phyloP scores from a whole-genome alignment of 192 early-diverging fungal species.

The Mortierella alpina region DNA sequence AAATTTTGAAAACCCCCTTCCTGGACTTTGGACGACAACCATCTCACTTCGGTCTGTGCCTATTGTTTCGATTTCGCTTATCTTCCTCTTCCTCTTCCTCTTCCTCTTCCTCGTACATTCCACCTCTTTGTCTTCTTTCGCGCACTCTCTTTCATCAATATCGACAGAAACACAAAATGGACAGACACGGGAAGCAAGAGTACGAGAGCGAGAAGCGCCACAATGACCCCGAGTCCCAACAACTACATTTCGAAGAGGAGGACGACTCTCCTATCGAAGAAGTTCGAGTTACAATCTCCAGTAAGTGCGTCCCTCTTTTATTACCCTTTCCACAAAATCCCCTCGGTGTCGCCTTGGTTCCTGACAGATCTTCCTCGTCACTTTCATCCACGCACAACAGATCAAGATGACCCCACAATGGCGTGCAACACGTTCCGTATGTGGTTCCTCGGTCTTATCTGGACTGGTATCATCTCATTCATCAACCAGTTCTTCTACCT shows the following conservation, averaged over 20 bases:
- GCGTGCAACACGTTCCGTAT: conserved; percentile 66
- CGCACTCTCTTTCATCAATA: not conserved
- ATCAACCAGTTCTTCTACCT: conserved; percentile 67
- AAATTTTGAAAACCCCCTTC: no score
- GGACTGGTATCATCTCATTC: conserved; percentile 48
- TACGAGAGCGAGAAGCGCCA: conserved; percentile 18
- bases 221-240: conserved; percentile 3
- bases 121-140: not conserved
- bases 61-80: not conserved
- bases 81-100: not conserved
- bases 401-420: conserved; percentile 58
- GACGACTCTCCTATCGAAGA: conserved; percentile 61
- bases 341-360: not conserved
- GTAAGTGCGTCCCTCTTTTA: conserved; percentile 17
- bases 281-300: conserved; percentile 53
- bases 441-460: conserved; percentile 58
- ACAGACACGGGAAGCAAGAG: conserved; percentile 17
- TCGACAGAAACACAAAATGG: conserved; percentile 2
- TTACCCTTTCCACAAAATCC: not conserved
- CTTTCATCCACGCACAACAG: not conserved
- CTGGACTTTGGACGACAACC: no score
- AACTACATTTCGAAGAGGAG: conserved; percentile 23
- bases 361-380: not conserved
- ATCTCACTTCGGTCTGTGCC: not conserved
- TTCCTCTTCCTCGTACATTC: not conserved